Conservation (phyloP, 441 rosid genomes). For the Mallotus repandus region DNA sequence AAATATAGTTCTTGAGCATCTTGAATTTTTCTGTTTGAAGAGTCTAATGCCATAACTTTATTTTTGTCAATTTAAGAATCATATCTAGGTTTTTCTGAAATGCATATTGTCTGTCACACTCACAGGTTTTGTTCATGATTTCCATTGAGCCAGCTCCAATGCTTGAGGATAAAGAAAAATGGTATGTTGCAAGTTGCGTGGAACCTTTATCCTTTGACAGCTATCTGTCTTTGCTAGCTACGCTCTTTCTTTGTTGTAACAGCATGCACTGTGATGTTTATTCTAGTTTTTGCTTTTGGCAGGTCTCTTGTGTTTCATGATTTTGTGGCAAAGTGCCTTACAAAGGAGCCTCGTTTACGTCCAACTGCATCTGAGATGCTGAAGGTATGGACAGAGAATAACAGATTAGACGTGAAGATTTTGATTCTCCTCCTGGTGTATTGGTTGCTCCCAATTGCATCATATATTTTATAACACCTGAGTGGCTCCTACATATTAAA, state of each 20-base stretch:
- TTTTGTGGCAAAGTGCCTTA: constrained; percentile 95
- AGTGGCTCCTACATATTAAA: background rate
- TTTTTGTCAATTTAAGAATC: background rate
- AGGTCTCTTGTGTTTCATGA: constrained; percentile 99
- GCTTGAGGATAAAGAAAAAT: constrained; percentile 99
- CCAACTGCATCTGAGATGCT: constrained; percentile 98
- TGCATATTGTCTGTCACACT: constrained; percentile 27
- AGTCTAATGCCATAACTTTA: background rate
- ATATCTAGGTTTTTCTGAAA: constrained; percentile 16
- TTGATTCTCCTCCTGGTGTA: constrained; percentile 10
- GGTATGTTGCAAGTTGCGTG: constrained; percentile 52
- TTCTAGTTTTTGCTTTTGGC: constrained; percentile 28
- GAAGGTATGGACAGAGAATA: constrained; percentile 50
- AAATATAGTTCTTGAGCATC: background rate
- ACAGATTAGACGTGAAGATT: background rate
- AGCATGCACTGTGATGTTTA: constrained; percentile 18
- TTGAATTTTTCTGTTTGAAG: background rate
- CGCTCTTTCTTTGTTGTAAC: background rate
- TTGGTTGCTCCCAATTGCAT: background rate
- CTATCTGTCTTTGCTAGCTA: background rate
- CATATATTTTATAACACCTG: background rate
- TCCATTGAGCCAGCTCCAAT: constrained; percentile 99
- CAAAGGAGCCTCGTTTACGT: constrained; percentile 95
- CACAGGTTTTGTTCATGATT: constrained; percentile 97
- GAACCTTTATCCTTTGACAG: background rate